Conservation (phyloP, 306 rosid genomes). For the Cucurbita maxima region DNA sequence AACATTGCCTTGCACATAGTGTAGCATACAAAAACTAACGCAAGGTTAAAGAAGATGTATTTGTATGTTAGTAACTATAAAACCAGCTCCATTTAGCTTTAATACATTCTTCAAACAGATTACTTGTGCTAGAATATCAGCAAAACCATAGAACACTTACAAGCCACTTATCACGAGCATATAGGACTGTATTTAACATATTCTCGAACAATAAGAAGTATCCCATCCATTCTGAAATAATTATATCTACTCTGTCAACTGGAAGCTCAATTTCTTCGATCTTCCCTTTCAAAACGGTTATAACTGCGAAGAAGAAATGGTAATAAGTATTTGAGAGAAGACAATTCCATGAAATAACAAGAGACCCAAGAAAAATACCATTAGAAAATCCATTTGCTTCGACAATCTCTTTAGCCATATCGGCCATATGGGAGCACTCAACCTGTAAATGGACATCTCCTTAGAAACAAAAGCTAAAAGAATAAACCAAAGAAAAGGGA, state of each 20-base stretch:
- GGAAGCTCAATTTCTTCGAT: slow-evolving; percentile 95
- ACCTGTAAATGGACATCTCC: slow-evolving; percentile 32
- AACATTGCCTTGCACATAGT: neutral
- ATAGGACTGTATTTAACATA: slow-evolving; percentile 82
- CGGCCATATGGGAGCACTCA: slow-evolving; percentile 97
- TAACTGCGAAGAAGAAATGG: slow-evolving; percentile 30
- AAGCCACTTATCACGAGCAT: slow-evolving; percentile 99
- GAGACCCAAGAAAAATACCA: slow-evolving; percentile 26
- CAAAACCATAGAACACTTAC: slow-evolving; percentile 29
- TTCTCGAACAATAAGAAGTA: slow-evolving; percentile 93
- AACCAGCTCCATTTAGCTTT: neutral
- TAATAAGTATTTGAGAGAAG: slow-evolving; percentile 8
- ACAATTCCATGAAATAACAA: neutral
- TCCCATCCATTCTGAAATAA: slow-evolving; percentile 99
- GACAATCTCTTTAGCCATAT: slow-evolving; percentile 88
- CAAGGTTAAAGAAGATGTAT: neutral
- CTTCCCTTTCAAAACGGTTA: slow-evolving; percentile 92
- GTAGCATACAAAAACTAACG: neutral
- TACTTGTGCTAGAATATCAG: neutral
- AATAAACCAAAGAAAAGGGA: neutral
- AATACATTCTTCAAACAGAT: neutral
- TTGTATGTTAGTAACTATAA: neutral
- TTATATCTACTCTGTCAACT: slow-evolving; percentile 76
- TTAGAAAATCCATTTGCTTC: slow-evolving; percentile 68
- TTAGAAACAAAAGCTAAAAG: neutral